Evolutionary conservation across 352 stramenopile genomes (phyloP).

Genomic region (Phytophthora colocasiae): DNA sequence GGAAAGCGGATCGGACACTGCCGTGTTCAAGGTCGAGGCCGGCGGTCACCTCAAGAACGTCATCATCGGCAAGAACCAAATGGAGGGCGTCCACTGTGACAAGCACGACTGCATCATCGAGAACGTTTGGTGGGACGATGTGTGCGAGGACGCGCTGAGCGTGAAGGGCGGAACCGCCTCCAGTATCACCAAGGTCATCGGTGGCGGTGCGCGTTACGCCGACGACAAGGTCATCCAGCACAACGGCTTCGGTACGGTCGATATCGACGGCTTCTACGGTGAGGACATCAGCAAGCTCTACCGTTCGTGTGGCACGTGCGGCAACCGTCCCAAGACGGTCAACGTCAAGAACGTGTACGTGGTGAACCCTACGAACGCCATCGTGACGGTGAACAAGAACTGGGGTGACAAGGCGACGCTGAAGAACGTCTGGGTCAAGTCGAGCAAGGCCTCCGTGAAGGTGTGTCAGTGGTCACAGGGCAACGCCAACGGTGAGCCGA

Average conservation of each 20-base stretch:
- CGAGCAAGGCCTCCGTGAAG: slow-evolving; percentile 5
- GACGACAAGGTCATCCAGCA: slow-evolving; percentile 1
- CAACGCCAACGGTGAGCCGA: not conserved
- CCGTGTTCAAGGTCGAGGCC: not conserved
- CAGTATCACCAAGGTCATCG: not conserved
- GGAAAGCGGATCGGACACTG: not conserved
- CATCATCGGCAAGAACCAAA: slow-evolving; percentile 2
- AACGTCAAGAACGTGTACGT: not conserved
- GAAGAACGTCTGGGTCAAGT: slow-evolving; percentile 11
- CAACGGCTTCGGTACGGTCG: not conserved
- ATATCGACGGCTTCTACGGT: not conserved
- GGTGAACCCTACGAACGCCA: not conserved
- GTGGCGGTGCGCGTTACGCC: not conserved
- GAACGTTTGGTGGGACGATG: not conserved
- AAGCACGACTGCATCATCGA: slow-evolving; percentile 2
- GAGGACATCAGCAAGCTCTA: slow-evolving; percentile 1
- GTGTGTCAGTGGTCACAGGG: not conserved
- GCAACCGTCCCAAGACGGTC: not conserved
- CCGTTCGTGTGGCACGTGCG: not conserved
- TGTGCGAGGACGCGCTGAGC: slow-evolving; percentile 23
- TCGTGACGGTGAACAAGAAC: slow-evolving; percentile 1
- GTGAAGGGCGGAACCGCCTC: slow-evolving; percentile 25
- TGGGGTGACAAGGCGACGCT: not conserved
- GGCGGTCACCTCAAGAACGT: not conserved
- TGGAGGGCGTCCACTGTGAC: not conserved